Percentiles rank a stretch among this genome's conserved stretches.
phyloP scores from a whole-genome alignment of 2,329 filamentous ascomycete genomes.

The Harringtonia aguacate region DNA sequence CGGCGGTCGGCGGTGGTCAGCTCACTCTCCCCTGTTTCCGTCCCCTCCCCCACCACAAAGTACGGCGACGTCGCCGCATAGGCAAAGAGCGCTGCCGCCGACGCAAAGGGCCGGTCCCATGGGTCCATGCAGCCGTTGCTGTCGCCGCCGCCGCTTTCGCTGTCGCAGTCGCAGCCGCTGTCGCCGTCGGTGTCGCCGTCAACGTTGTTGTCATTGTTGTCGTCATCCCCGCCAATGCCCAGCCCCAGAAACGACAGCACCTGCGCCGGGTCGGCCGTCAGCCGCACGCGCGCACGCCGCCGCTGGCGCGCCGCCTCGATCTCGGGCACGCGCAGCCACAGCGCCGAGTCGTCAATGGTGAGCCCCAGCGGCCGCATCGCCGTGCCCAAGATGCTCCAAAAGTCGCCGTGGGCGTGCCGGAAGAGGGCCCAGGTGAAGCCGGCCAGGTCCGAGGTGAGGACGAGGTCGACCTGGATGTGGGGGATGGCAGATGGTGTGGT shows the following conservation, averaged over 20 bases:
- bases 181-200: slow-evolving; percentile 9
- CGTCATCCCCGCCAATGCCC: slow-evolving; percentile 14
- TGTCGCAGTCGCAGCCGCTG: too few relatives aligned
- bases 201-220: slow-evolving; percentile 12
- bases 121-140: neutral
- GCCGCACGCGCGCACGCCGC: slow-evolving; percentile 45
- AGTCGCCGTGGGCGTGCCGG: slow-evolving; percentile 60
- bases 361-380: slow-evolving; percentile 58
- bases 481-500: neutral
- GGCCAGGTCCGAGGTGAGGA: slow-evolving; percentile 32
- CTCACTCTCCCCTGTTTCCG: too few relatives aligned
- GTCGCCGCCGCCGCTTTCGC: slow-evolving; percentile 1
- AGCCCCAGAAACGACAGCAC: slow-evolving; percentile 56
- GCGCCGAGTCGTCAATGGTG: slow-evolving; percentile 49
- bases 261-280: slow-evolving; percentile 44
- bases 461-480: slow-evolving; percentile 61
- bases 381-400: slow-evolving; percentile 54
- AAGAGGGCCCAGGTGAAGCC: slow-evolving; percentile 54
- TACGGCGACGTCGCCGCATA: slow-evolving; percentile 50
- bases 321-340: slow-evolving; percentile 57
- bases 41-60: slow-evolving; percentile 44
- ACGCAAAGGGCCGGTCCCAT: slow-evolving; percentile 46
- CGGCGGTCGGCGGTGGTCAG: slow-evolving; percentile 43
- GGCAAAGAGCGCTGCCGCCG: slow-evolving; percentile 45
- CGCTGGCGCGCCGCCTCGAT: slow-evolving; percentile 51